Evolutionary conservation across 306 rosid species (phyloP).

Genomic region (Adenanthera pavonina): DNA sequence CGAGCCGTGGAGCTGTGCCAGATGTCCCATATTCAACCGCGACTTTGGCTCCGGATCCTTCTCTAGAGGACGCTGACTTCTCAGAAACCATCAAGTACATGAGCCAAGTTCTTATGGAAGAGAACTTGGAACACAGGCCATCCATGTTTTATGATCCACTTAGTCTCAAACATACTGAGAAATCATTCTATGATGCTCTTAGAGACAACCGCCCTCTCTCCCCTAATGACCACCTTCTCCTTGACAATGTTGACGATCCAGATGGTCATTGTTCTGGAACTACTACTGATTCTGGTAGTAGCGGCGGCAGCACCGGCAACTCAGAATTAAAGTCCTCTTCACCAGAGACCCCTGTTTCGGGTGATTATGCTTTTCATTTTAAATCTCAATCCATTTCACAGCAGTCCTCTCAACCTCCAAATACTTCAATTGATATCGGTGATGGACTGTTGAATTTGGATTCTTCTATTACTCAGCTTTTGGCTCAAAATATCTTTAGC

Average conservation of each 20-base stretch:
- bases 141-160: slow-evolving; percentile 71
- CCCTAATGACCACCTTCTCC: slow-evolving; percentile 52
- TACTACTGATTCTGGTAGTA: background rate
- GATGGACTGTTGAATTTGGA: slow-evolving; percentile 48
- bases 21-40: background rate
- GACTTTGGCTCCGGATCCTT: slow-evolving; percentile 24
- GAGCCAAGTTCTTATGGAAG: slow-evolving; percentile 74
- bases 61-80: slow-evolving; percentile 45
- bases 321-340: slow-evolving; percentile 45
- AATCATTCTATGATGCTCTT: slow-evolving; percentile 64
- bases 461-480: slow-evolving; percentile 52
- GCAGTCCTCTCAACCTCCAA: slow-evolving; percentile 32
- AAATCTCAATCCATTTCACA: slow-evolving; percentile 34
- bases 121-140: slow-evolving; percentile 62
- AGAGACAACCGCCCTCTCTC: slow-evolving; percentile 46
- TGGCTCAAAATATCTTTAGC: slow-evolving; percentile 71
- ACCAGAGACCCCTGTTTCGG: slow-evolving; percentile 44
- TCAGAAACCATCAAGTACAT: slow-evolving; percentile 51
- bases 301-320: background rate
- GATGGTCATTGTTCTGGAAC: slow-evolving; percentile 26
- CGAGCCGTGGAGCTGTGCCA: background rate
- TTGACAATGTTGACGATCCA: slow-evolving; percentile 40
- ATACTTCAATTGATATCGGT: slow-evolving; percentile 40
- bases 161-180: slow-evolving; percentile 67
- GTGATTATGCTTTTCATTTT: slow-evolving; percentile 36